These are phyloP conservation scores for Aspergillus sp. DNA, from an alignment of 2,329 filamentous ascomycete genomes.

Conservation along the genomic window DNA sequence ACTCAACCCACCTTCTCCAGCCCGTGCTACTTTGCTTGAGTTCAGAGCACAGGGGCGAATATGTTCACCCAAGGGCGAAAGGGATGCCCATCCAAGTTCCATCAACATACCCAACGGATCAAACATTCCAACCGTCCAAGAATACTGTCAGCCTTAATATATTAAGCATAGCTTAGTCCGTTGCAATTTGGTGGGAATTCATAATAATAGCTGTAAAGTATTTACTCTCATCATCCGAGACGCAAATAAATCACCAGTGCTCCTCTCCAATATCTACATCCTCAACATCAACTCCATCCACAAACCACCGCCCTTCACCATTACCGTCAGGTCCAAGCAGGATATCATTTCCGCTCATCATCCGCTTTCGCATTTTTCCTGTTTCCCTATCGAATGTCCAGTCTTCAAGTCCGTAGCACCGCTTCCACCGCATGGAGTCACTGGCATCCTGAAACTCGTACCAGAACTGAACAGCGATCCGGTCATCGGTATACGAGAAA, in stretches of 20 bases:
- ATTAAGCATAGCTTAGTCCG: too few species aligned
- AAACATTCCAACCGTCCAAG: constrained; percentile 6
- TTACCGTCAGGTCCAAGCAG: constrained; percentile 43
- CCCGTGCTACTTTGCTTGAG: background rate
- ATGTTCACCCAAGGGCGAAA: constrained; percentile 17
- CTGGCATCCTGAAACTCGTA: constrained; percentile 72
- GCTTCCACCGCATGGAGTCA: constrained; percentile 71
- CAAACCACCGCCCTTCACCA: constrained; percentile 46
- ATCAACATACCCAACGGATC: constrained; percentile 1
- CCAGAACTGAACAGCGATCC: constrained; percentile 88
- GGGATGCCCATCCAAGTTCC: background rate
- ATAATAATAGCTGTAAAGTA: background rate
- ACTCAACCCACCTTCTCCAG: background rate
- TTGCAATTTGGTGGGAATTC: background rate
- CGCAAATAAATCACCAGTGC: constrained; percentile 32
- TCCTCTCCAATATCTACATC: constrained; percentile 35
- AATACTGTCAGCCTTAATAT: background rate
- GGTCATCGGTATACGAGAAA: constrained; percentile 72
- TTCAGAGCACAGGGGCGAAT: constrained; percentile 11
- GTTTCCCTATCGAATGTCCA: constrained; percentile 48
- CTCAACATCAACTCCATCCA: constrained; percentile 44
- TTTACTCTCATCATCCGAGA: background rate
- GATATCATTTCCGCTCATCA: constrained; percentile 51
- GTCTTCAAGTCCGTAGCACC: constrained; percentile 73
- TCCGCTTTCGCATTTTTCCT: constrained; percentile 48